Evolutionary conservation across 1,139 yeast species (phyloP).

Genomic region (Candida sp.): DNA sequence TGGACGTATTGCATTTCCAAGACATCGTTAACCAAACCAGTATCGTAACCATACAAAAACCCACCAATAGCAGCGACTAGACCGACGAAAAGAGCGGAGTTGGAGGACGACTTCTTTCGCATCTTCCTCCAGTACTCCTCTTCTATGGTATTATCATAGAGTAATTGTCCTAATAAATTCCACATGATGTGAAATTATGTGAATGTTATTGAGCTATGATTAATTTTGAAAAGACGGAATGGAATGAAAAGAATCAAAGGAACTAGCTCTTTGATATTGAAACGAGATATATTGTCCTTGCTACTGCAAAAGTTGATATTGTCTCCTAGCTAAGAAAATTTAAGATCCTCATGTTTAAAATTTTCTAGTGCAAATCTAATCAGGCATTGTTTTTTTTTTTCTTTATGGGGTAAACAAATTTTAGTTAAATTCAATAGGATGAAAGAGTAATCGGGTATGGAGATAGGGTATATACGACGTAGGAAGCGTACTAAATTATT

Average conservation of each 20-base stretch:
- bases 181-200: slow-evolving; percentile 6
- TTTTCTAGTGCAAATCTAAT: background rate
- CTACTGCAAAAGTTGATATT: too few relatives aligned
- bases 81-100: slow-evolving; percentile 66
- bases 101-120: slow-evolving; percentile 50
- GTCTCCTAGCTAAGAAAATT: background rate
- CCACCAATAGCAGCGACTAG: slow-evolving; percentile 80
- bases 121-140: slow-evolving; percentile 38
- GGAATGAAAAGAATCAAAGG: background rate
- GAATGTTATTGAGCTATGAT: too few relatives aligned
- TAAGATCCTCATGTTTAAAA: background rate
- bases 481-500: too few relatives aligned
- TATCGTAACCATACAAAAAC: slow-evolving; percentile 79
- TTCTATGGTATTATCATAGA: slow-evolving; percentile 35
- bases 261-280: background rate
- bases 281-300: too few relatives aligned
- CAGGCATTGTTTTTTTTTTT: background rate
- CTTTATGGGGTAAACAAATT: background rate
- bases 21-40: slow-evolving; percentile 73
- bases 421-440: too few relatives aligned
- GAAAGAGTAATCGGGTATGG: too few relatives aligned
- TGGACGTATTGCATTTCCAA: slow-evolving; percentile 67
- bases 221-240: background rate
- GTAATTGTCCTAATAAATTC: slow-evolving; percentile 22
- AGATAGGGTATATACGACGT: too few relatives aligned